phyloP scores from a whole-genome alignment of 2,329 filamentous ascomycete genomes.

The Fusarium albosuccineum region DNA sequence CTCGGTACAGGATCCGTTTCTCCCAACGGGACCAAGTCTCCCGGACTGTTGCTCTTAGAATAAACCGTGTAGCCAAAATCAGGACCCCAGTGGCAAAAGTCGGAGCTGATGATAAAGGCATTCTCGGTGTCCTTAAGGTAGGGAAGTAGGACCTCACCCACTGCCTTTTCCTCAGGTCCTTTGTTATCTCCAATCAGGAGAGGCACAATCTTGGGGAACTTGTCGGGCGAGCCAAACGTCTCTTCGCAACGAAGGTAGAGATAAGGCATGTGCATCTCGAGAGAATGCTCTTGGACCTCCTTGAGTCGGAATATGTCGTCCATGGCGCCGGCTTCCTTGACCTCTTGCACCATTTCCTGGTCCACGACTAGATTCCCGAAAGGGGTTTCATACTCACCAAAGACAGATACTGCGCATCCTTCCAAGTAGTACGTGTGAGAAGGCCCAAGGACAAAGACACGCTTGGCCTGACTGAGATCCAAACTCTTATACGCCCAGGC shows the following conservation, averaged over 20 bases:
- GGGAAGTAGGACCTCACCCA: slow-evolving; percentile 79
- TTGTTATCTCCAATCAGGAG: slow-evolving; percentile 85
- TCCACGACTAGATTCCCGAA: slow-evolving; percentile 79
- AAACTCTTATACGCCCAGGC: slow-evolving; percentile 95
- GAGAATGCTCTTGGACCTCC: slow-evolving; percentile 89
- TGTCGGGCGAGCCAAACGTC: slow-evolving; percentile 61
- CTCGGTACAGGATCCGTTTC: slow-evolving; percentile 51
- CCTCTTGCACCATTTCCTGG: slow-evolving; percentile 61
- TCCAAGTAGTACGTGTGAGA: slow-evolving; percentile 89
- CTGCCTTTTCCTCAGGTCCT: slow-evolving; percentile 72
- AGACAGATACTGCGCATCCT: slow-evolving; percentile 81
- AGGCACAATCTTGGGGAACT: slow-evolving; percentile 83
- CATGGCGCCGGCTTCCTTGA: slow-evolving; percentile 56
- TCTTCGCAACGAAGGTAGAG: slow-evolving; percentile 81
- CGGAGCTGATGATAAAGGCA: slow-evolving; percentile 90
- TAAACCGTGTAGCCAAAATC: slow-evolving; percentile 88
- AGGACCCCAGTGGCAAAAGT: slow-evolving; percentile 96
- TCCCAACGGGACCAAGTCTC: slow-evolving; percentile 55
- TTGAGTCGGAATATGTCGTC: slow-evolving; percentile 71
- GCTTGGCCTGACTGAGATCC: slow-evolving; percentile 84
- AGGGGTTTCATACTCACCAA: slow-evolving; percentile 78
- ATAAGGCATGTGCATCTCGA: slow-evolving; percentile 97
- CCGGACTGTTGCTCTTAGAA: slow-evolving; percentile 57
- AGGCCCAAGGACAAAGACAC: slow-evolving; percentile 91
- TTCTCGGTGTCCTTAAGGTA: slow-evolving; percentile 82